Evolutionary conservation across 495 filamentous ascomycete species (phyloP).

Genomic region (Aspergillus homomorphus): DNA sequence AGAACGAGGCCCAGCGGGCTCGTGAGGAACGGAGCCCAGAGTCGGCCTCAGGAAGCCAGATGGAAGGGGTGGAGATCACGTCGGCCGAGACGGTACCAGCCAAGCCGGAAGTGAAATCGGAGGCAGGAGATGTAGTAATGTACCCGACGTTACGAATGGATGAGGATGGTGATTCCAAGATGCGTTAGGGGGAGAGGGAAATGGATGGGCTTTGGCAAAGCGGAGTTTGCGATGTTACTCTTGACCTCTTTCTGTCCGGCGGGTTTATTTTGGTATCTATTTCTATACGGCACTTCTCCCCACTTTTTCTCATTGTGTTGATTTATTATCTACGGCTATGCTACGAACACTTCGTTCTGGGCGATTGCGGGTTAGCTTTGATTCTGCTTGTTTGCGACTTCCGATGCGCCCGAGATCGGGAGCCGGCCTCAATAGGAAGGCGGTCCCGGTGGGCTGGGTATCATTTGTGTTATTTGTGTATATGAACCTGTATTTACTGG

Average conservation of each 20-base stretch:
- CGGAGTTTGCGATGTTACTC: conserved; percentile 3
- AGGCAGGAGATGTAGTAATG: conserved; percentile 29
- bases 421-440: not conserved
- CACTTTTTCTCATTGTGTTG: conserved; percentile 17
- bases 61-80: conserved; percentile 41
- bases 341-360: not conserved
- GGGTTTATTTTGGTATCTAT: not conserved
- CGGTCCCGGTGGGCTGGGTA: not conserved
- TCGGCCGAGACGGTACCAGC: conserved; percentile 12
- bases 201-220: not conserved
- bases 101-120: conserved; percentile 22
- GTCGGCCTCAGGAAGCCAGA: conserved; percentile 29
- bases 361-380: not conserved
- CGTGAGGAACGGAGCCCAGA: conserved; percentile 20
- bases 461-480: not conserved
- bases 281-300: not conserved
- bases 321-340: conserved; percentile 6
- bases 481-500: not conserved
- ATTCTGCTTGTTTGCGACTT: not conserved
- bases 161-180: conserved; percentile 42
- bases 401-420: not conserved
- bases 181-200: conserved; percentile 30
- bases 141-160: conserved; percentile 50
- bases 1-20: conserved; percentile 30
- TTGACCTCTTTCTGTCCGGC: conserved; percentile 10